Evolutionary conservation across 2,329 filamentous ascomycete species (phyloP), one percentile per base, ranked within the genome.

Genomic region (Furcasterigmium sp.): DNA sequence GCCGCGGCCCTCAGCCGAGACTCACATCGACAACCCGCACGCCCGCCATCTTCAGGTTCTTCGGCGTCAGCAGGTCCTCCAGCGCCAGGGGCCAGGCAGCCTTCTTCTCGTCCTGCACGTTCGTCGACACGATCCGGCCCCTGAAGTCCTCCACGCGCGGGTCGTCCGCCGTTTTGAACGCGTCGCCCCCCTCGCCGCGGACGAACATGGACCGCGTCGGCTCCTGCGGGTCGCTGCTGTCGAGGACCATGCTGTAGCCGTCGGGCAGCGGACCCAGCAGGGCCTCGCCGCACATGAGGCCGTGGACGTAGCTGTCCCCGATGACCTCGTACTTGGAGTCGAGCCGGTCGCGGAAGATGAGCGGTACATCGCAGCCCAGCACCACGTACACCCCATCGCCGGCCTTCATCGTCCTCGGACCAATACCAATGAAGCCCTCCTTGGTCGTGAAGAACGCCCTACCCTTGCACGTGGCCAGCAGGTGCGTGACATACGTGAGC

Each of bases 311-410:
- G 20, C 39, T 41, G 10, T 40, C 39, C 7, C 43, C 43, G 14
- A 45, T 26, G 3, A 45, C 34, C 20, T 39, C 34, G 17, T 23
- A 37, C 11, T 30, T 23, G 6, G 17, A 19, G 8, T 21, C 6
- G 15, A 14, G 29, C 14, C n/a, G 18, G 9, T 43, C n/a, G 10
- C 49, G 26, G 7, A 51, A 11, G 3, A 44, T n/a, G n/a, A 46
- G 44, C 3, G 49, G 47, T 17, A 48, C 39, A 13, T 45, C 41
- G 8, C 49, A 41, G 2, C 43, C 47, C 3, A 48, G 38, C 5
- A 51, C 25, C 2, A 46, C 36, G 2, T 46, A 41, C 8, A 51
- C 32, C 38, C 40, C 38, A 11, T 43, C 40, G 3, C 43, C 46
- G 2, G 25, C 26, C 21, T 18, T 20, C 0, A 11, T 35, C 6